A percentile compares a stretch with the other conserved stretches of the same genome.
Evolutionary conservation across 2,329 filamentous ascomycete genomes (phyloP).

Genomic region (Colletotrichum magnum): DNA sequence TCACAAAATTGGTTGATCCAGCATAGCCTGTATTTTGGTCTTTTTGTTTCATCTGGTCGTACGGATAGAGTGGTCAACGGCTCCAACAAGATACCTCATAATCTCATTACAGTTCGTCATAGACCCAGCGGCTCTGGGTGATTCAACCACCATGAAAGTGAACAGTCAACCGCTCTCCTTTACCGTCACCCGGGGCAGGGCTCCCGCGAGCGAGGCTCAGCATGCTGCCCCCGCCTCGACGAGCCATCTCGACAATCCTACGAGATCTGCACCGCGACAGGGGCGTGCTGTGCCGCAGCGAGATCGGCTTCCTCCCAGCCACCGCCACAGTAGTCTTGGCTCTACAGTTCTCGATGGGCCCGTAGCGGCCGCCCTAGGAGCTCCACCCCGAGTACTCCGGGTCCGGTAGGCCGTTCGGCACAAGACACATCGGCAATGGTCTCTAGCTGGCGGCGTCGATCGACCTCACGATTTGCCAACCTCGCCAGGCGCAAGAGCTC

Average conservation of each 20-base stretch:
- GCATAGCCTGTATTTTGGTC: constrained; percentile 19
- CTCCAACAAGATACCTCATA: neutral
- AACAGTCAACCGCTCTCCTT: constrained; percentile 22
- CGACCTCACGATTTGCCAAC: too few relatives aligned
- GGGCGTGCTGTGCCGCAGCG: constrained; percentile 32
- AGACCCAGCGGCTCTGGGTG: constrained; percentile 34
- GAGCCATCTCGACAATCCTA: constrained; percentile 36
- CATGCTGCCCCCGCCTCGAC: constrained; percentile 32
- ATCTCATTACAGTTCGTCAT: constrained; percentile 24
- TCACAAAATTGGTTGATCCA: constrained; percentile 14
- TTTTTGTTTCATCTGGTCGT: neutral
- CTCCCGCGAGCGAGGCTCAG: constrained; percentile 38
- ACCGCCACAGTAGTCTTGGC: constrained; percentile 67
- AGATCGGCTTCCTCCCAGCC: constrained; percentile 48
- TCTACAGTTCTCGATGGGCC: neutral
- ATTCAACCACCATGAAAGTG: constrained; percentile 41
- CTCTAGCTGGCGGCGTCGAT: too few relatives aligned
- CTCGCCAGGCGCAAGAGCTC: too few relatives aligned
- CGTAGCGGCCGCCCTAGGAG: constrained; percentile 59
- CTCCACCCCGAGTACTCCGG: constrained; percentile 56
- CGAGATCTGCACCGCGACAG: constrained; percentile 33
- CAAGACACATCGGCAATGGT: constrained; percentile 55
- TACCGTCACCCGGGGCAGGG: constrained; percentile 41
- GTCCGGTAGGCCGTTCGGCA: constrained; percentile 57
- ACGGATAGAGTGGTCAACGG: constrained; percentile 4